Evolutionary conservation across 345 rosid species (phyloP), one percentile per base, ranked within the genome.

Genomic region (Brassica cretica): DNA sequence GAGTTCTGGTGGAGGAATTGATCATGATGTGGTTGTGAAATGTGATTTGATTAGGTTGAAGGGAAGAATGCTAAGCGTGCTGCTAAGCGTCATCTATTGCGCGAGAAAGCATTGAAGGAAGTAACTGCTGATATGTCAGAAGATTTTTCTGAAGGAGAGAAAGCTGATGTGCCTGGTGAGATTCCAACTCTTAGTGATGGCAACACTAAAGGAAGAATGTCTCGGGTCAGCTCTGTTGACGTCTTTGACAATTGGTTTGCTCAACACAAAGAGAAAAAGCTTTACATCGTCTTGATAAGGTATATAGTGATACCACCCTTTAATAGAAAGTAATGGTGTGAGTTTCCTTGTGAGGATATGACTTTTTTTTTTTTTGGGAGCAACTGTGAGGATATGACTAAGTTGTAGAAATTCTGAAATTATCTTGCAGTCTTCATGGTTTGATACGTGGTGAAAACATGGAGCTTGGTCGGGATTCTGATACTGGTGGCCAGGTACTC

Each of bases 381-480:
- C 19, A 19, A 19, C 19, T 19, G 19, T 19, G 19, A 19, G 19
- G 11, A 39, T 39, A 39, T 39, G 5, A 5, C n/a, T 72, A n/a
- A 14, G 18, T 21, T 60, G 73, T 66, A 12, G 24, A 58, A 8
- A 68, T 32, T 59, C 14, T 59, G n/a, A 9, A 21, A 60, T 67
- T 67, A 6, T 80, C 32, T 35, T 88, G 85, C 88, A 89, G 97
- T 77, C 90, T 91, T 82, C 94, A 91, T 80, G 97, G 97, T 64
- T 80, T 91, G 75, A 84, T 91, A 78, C 90, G 94, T 10, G 92
- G 97, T 49, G 94, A 86, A 79, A 89, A 88, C 79, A 91, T 89
- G 97, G 94, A 91, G 87, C 88, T 91, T 75, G 97, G 97, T 66
- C 88, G 94, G 24, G 97, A 88, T 80, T 91, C 94, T 62, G 97